Evolutionary conservation across 768 basidiomycete species (phyloP), one percentile per base, ranked within the genome.

Genomic region (Coprinellus micaceus): DNA sequence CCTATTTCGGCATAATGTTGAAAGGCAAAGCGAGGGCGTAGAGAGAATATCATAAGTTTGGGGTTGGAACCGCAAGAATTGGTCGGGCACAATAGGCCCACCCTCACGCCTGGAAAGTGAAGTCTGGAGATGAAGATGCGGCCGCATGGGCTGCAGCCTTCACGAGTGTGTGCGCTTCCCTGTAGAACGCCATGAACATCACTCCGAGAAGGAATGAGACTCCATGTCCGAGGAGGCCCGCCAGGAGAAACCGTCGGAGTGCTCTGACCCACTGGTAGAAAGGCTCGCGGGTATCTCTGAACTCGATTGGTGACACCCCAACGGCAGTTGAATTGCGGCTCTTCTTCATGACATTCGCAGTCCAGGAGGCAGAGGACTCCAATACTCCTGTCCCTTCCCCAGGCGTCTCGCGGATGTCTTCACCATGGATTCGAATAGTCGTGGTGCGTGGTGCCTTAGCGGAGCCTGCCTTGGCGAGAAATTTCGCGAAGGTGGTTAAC

Each of bases 181-280:
- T 21, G 15, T 51, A 51, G 56, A 52, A 52, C 39, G 22, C 13
- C 48, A 40, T 52, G 56, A 57, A 45, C 24, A 57, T 52, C 56
- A 45, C 29, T 29, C 56, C 56, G 24, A 57, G 56, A 57, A 57
- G 56, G 45, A 57, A 57, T 12, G 56, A 41, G 15, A 48, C 25
- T 9, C 29, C 48, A 57, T 57, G 45, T 57, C 56, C 56, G 56
- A 57, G 56, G 56, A 57, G 39, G 15, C 37, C n/a, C 24, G 39
- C n/a, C 24, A 37, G n/a, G 15, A 41, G 22, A 3, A 33, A 33
- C 24, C 49, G 46, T 24, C 15, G 19, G 30, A 29, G 30, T 19
- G 46, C 43, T 33, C 41, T 24, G 19, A 47, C 33, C 46, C 30
- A 30, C 17, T n/a, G n/a, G n/a, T 13, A 49, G 28, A 25, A 49